These are phyloP conservation scores for Royoungia palumana DNA, from an alignment of 768 basidiomycete species.

Conservation along the genomic window DNA sequence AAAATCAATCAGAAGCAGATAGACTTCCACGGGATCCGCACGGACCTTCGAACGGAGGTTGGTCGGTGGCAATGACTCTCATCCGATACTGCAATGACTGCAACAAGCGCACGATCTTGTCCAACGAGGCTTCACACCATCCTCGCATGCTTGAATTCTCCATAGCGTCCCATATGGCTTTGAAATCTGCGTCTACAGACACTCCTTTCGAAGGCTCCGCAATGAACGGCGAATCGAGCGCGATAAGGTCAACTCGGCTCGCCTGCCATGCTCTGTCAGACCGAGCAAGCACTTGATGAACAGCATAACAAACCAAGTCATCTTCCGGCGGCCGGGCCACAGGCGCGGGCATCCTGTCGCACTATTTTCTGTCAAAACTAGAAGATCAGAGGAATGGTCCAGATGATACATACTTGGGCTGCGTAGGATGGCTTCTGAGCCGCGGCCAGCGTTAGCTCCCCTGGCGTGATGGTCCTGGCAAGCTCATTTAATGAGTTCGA, in stretches of 20 bases:
- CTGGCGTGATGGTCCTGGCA: constrained; percentile 28
- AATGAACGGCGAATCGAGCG: constrained; percentile 70
- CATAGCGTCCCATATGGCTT: constrained; percentile 53
- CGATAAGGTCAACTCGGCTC: constrained; percentile 56
- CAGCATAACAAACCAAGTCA: constrained; percentile 19
- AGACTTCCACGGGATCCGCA: background rate
- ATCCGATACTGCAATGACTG: constrained; percentile 46
- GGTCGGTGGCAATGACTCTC: constrained; percentile 51
- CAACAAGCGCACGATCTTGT: constrained; percentile 50
- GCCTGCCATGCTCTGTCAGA: constrained; percentile 28
- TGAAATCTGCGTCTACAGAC: constrained; percentile 43
- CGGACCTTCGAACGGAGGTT: constrained; percentile 60
- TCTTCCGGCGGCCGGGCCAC: constrained; percentile 5
- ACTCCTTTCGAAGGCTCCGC: constrained; percentile 37
- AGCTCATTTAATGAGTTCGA: constrained; percentile 25
- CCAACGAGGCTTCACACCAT: constrained; percentile 62
- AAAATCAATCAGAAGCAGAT: constrained; percentile 1
- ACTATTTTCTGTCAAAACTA: constrained; percentile 12
- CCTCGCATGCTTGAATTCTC: constrained; percentile 51
- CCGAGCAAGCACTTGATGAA: background rate
- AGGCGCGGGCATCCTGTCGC: background rate
- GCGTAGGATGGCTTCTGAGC: constrained; percentile 14
- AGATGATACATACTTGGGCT: constrained; percentile 18
- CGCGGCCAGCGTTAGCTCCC: constrained; percentile 29
- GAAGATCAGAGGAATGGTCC: background rate